Base-by-base conservation (phyloP, 345 rosid species). In the Sonneratia alba region DNA sequence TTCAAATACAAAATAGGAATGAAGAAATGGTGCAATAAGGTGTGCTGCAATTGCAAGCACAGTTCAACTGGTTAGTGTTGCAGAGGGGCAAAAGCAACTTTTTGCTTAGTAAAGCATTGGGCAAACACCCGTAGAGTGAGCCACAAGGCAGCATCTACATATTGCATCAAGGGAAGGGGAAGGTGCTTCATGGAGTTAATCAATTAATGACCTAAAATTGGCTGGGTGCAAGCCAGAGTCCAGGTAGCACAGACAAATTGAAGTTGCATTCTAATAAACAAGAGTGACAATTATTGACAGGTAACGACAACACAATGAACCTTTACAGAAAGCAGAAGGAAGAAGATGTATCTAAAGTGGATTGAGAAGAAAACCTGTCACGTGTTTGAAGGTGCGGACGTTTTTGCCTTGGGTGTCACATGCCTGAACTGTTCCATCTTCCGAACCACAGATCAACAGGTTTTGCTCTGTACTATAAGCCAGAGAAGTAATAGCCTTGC, bases 401-500 rank as follows among this genome's bases (percentile, higher is more conserved):
- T 77, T 76, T 40, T 71, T 79, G 63, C 77, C 82, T 77, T 67
- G 81, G 63, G 87, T 82, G 70, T 91, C 83, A 89, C 89, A 94
- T 78, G 86, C 84, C 78, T 85, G 78, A 79, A 94, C 74, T 73
- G 78, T 51, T 67, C 98, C 98, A 77, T 91, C 96, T 77, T 85
- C 93, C 63, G 96, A 87, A 67, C 96, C 97, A 74, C 91, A 85
- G 34, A 94, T 82, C 81, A 91, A 81, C 45, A 84, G 70, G 80
- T 85, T 87, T 74, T 86, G 83, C 7, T 77, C 81, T 9, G 76
- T 53, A 73, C 91, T 81, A 66, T 88, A 86, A 24, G 89, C 85
- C 79, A 90, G 85, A 86, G 88, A 86, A 67, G 92, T 88, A 71
- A 91, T 87, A 67, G 84, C 84, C 76, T 88, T 85, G 73, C 97